Evolutionary conservation across 306 rosid species (phyloP).

Genomic region (Pachyrhizus erosus): DNA sequence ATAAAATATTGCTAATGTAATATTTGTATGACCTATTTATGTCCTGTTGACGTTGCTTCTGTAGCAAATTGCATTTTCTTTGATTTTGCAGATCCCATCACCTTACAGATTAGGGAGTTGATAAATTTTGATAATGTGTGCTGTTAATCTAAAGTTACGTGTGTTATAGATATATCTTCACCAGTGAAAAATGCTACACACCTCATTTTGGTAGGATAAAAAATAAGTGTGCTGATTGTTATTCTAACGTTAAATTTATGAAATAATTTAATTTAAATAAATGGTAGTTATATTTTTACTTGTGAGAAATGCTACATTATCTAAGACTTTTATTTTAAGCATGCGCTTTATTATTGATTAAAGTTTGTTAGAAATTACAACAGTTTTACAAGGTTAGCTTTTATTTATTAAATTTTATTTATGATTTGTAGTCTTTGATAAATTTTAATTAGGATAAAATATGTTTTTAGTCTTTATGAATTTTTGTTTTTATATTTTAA

Average conservation of each 20-base stretch:
- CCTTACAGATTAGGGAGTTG: not conserved
- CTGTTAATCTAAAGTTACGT: no score
- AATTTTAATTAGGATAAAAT: no score
- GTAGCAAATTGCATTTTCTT: not conserved
- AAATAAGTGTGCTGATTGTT: not conserved
- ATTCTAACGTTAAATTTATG: not conserved
- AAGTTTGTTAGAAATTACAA: no score
- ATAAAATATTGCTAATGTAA: constrained; percentile 9
- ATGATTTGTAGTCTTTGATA: no score
- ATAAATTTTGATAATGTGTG: not conserved
- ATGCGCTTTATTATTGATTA: no score
- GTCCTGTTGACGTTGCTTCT: not conserved
- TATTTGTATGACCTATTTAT: not conserved
- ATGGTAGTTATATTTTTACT: not conserved
- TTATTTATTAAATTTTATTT: no score
- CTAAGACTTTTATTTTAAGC: not conserved
- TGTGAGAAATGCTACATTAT: not conserved
- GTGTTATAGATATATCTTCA: not conserved
- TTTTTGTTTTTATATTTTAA: no score
- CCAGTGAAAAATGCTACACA: not conserved
- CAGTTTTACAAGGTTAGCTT: no score
- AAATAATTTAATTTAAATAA: not conserved
- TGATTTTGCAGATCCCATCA: not conserved
- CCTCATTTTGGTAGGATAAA: not conserved
- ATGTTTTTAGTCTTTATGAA: no score